Conservation (phyloP, 805 yeast genomes). For the Torulaspora gathmanii region DNA sequence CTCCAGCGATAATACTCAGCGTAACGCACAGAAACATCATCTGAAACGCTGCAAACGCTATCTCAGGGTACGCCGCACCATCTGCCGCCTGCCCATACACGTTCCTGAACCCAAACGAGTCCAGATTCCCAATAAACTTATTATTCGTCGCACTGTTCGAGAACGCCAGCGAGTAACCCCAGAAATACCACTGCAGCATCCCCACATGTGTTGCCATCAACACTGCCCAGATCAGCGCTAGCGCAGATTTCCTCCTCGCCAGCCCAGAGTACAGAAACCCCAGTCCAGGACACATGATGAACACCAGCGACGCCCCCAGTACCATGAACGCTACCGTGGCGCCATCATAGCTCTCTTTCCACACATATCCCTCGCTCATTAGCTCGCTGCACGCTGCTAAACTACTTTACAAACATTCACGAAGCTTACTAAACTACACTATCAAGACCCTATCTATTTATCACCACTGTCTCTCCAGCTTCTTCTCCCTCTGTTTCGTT, state of each 20-base stretch:
- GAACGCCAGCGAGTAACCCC: conserved; percentile 96
- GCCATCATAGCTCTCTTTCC: conserved; percentile 41
- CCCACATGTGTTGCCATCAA: conserved; percentile 69
- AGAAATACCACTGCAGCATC: conserved; percentile 89
- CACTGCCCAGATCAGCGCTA: conserved; percentile 79
- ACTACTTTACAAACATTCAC: not conserved
- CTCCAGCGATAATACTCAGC: conserved; percentile 84
- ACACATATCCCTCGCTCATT: conserved; percentile 16
- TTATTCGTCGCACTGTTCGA: conserved; percentile 65
- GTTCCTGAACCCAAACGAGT: conserved; percentile 74
- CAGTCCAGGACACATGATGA: conserved; percentile 92
- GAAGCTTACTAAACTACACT: not conserved
- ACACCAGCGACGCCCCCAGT: conserved; percentile 63
- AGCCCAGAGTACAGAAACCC: conserved; percentile 90
- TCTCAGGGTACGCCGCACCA: conserved; percentile 61
- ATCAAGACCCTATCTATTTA: not conserved
- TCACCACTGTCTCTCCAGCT: not conserved
- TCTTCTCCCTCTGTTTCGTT: not conserved
- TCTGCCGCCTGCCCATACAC: conserved; percentile 46
- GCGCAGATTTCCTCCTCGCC: conserved; percentile 84
- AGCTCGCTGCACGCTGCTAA: conserved; percentile 6
- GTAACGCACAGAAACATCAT: conserved; percentile 93
- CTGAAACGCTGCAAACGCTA: conserved; percentile 81
- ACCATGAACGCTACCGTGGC: conserved; percentile 50
- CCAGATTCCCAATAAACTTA: conserved; percentile 82